phyloP scores from a whole-genome alignment of 2,329 filamentous ascomycete species.

The Alternaria hordeiaustralica region DNA sequence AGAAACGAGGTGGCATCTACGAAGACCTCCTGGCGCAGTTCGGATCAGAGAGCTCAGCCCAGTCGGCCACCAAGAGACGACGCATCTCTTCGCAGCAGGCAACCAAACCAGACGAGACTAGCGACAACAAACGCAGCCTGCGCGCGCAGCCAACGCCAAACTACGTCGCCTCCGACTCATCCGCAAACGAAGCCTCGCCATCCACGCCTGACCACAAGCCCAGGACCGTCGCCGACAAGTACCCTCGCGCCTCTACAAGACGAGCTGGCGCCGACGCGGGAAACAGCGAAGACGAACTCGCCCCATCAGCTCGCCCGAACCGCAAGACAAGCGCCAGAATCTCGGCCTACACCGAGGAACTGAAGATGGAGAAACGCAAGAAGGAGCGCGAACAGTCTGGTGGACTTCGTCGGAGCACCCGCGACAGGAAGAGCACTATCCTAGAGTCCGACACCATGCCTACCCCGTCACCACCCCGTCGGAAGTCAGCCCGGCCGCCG shows the following conservation, averaged over 20 bases:
- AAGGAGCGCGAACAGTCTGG: conserved; percentile 19
- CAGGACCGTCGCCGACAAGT: neutral
- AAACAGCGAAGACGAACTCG: conserved; percentile 37
- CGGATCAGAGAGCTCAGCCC: conserved; percentile 35
- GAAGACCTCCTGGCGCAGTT: conserved; percentile 40
- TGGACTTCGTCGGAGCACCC: conserved; percentile 28
- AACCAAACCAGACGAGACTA: neutral
- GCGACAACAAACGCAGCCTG: conserved; percentile 19
- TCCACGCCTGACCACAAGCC: neutral
- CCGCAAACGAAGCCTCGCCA: neutral
- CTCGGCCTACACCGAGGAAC: conserved; percentile 24
- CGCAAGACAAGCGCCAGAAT: conserved; percentile 20
- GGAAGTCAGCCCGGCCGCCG: conserved; percentile 12
- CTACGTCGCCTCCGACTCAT: conserved; percentile 11
- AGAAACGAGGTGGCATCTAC: conserved; percentile 30
- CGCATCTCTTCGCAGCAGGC: conserved; percentile 18
- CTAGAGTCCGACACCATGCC: conserved; percentile 40
- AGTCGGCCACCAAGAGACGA: conserved; percentile 41
- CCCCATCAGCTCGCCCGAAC: conserved; percentile 12
- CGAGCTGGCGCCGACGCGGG: conserved; percentile 2
- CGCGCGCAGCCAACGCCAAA: conserved; percentile 4
- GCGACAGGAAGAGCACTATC: conserved; percentile 35
- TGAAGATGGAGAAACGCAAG: conserved; percentile 44
- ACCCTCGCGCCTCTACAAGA: neutral
- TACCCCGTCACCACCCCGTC: conserved; percentile 13